These are phyloP conservation scores for Andrographis paniculata DNA, from an alignment of 305 asterid species.

Conservation along the genomic window DNA sequence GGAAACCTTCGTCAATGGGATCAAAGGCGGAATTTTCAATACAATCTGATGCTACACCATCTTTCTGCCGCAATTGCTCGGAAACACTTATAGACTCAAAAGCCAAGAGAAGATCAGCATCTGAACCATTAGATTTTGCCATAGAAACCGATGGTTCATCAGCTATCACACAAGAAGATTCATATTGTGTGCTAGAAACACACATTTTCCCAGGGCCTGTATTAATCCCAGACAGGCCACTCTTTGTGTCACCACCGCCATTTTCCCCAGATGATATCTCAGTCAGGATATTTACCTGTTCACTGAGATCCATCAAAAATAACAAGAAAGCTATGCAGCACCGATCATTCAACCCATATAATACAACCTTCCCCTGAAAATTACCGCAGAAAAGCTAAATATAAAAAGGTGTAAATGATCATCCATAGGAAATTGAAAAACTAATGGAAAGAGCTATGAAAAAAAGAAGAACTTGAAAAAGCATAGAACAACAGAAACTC, in stretches of 20 bases:
- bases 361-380: neutral
- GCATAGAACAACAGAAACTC: too few species aligned
- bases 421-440: too few species aligned
- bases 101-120: slow-evolving; percentile 30
- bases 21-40: neutral
- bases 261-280: slow-evolving; percentile 22
- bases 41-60: neutral
- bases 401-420: too few species aligned
- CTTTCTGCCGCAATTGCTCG: neutral
- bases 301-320: slow-evolving; percentile 19
- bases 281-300: slow-evolving; percentile 20
- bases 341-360: slow-evolving; percentile 16
- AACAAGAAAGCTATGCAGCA: slow-evolving; percentile 14
- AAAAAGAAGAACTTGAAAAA: too few species aligned
- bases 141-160: slow-evolving; percentile 25
- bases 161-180: slow-evolving; percentile 25
- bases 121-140: slow-evolving; percentile 34
- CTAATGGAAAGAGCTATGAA: too few species aligned
- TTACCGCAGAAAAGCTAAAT: too few species aligned
- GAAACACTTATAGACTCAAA: slow-evolving; percentile 26
- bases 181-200: slow-evolving; percentile 20
- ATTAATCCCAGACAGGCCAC: slow-evolving; percentile 20
- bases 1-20: neutral
- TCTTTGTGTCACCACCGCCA: slow-evolving; percentile 20
- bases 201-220: slow-evolving; percentile 21